Percentiles rank a stretch among this genome's conserved stretches.
These are phyloP conservation scores for Alternaria atra DNA, from an alignment of 2,329 filamentous ascomycete species.

Conservation along the genomic window DNA sequence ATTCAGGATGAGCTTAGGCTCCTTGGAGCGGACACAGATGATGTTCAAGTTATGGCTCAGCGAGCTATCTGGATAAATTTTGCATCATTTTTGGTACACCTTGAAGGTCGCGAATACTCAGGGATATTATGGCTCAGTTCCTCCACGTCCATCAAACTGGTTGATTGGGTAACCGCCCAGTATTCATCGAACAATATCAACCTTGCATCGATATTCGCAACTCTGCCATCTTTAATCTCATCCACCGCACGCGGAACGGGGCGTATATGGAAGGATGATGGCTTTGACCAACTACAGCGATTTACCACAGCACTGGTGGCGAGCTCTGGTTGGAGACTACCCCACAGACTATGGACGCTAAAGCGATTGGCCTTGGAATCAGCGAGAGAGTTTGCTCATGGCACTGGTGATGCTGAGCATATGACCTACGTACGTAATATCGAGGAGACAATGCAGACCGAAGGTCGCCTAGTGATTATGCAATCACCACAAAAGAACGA, in stretches of 20 bases:
- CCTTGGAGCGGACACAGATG: constrained; percentile 32
- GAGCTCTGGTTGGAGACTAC: constrained; percentile 29
- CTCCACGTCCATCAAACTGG: constrained; percentile 17
- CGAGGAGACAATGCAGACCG: constrained; percentile 43
- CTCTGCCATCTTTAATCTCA: constrained; percentile 42
- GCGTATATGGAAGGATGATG: constrained; percentile 45
- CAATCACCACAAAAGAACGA: constrained; percentile 41
- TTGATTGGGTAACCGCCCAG: constrained; percentile 35
- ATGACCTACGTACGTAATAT: constrained; percentile 41
- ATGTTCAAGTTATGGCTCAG: constrained; percentile 41
- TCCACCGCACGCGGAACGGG: constrained; percentile 48
- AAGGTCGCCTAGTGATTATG: constrained; percentile 37
- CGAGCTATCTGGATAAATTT: constrained; percentile 40
- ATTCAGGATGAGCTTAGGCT: constrained; percentile 34
- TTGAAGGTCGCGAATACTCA: constrained; percentile 23
- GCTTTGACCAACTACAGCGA: constrained; percentile 46
- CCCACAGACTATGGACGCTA: constrained; percentile 47
- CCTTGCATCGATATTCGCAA: constrained; percentile 31
- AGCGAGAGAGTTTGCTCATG: constrained; percentile 48
- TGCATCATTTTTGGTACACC: constrained; percentile 35
- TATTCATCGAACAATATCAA: constrained; percentile 36
- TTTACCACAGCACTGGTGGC: constrained; percentile 42
- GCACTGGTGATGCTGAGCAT: constrained; percentile 37
- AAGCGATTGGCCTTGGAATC: constrained; percentile 50
- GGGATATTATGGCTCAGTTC: constrained; percentile 18